Evolutionary conservation across 371 early-diverging fungal genomes (phyloP).

Genomic region (Mortierella sp.): DNA sequence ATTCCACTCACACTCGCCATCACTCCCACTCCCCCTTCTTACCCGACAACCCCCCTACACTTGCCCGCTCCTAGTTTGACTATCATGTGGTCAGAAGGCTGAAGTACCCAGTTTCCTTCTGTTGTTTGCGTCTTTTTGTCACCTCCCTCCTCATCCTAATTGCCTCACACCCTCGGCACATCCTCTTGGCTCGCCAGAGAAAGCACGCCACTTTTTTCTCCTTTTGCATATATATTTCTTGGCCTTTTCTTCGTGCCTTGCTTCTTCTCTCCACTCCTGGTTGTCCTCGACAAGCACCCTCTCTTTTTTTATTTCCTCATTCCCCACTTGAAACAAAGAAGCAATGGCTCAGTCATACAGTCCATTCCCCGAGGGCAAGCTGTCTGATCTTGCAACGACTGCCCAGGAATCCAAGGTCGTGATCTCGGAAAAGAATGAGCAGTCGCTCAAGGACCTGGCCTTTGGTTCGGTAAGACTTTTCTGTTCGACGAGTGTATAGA

Average conservation of each 20-base stretch:
- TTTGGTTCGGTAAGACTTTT: conserved; percentile 57
- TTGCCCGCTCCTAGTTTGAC: conserved; percentile 9
- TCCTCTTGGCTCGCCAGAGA: background rate
- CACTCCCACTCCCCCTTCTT: background rate
- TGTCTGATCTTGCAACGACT: conserved; percentile 45
- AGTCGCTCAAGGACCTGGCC: conserved; percentile 57
- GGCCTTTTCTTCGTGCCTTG: background rate
- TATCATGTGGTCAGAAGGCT: conserved; percentile 57
- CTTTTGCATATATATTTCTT: conserved; percentile 5
- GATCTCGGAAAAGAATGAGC: conserved; percentile 55
- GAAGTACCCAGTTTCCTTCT: conserved; percentile 17
- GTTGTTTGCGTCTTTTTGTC: conserved; percentile 28
- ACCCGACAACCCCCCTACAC: background rate
- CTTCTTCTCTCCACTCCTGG: background rate
- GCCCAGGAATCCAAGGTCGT: conserved; percentile 54
- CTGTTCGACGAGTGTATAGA: background rate
- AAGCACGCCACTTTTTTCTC: background rate
- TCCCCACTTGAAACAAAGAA: background rate
- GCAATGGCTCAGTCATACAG: conserved; percentile 59
- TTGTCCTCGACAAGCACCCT: background rate
- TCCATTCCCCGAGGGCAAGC: conserved; percentile 47
- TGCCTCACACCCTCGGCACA: conserved; percentile 24
- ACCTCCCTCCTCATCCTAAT: conserved; percentile 14
- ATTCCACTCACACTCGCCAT: background rate
- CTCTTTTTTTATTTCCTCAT: background rate